Conservation (phyloP, 306 rosid species). For the Medicago lupulina region DNA sequence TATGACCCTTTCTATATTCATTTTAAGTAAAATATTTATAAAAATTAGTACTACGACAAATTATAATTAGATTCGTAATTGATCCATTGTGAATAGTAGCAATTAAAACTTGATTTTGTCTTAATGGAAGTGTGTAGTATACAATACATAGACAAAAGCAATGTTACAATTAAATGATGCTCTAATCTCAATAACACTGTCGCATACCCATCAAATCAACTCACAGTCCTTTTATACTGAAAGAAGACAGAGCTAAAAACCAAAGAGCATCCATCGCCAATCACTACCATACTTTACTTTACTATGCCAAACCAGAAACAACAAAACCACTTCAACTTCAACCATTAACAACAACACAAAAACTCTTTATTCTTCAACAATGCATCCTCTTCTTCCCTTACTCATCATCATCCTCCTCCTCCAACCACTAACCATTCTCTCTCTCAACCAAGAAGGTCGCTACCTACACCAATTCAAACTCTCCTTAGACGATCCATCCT, state of each 20-base stretch:
- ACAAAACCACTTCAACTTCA: not conserved
- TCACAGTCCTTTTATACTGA: not conserved
- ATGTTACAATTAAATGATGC: not conserved
- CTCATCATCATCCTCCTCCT: constrained; percentile 16
- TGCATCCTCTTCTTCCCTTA: not conserved
- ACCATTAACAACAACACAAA: not conserved
- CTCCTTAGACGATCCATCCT: constrained; percentile 60
- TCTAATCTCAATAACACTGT: not conserved
- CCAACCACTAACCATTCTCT: not conserved
- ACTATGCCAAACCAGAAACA: not conserved
- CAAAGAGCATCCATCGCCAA: not conserved
- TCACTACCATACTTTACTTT: not conserved
- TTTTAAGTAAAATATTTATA: no score
- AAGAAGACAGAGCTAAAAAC: not conserved
- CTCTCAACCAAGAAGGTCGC: constrained; percentile 70
- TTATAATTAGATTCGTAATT: no score
- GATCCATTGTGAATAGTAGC: not conserved
- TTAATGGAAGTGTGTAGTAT: not conserved
- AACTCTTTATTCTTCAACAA: not conserved
- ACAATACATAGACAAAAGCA: not conserved
- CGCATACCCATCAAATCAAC: not conserved
- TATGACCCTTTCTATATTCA: no score
- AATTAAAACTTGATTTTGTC: not conserved
- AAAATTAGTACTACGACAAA: no score
- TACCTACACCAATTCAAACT: constrained; percentile 59